These are phyloP conservation scores for Xylaria bambusicola DNA, from an alignment of 495 filamentous ascomycete species.

Conservation along the genomic window DNA sequence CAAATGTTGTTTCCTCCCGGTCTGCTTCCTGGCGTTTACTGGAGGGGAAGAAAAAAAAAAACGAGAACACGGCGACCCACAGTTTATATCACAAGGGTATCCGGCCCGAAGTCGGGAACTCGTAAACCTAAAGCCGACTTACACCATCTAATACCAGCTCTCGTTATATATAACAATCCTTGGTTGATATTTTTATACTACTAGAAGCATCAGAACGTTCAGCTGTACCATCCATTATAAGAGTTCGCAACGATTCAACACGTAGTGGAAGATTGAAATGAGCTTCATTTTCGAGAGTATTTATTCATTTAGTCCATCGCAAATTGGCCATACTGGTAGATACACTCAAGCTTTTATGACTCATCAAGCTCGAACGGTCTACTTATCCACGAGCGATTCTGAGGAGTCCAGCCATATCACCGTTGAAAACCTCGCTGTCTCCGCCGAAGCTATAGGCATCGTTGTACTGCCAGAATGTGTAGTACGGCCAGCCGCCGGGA, in stretches of 20 bases:
- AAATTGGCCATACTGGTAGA: neutral
- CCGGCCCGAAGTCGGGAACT: slow-evolving; percentile 5
- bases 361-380: neutral
- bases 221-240: too few species aligned
- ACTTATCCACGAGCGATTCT: slow-evolving; percentile 15
- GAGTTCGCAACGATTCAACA: too few species aligned
- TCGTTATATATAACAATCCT: too few species aligned
- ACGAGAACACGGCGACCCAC: neutral
- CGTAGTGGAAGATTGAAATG: too few species aligned
- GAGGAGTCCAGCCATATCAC: slow-evolving; percentile 26
- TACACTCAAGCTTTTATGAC: too few species aligned
- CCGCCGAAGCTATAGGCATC: slow-evolving; percentile 51
- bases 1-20: neutral
- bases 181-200: too few species aligned
- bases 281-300: too few species aligned
- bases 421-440: slow-evolving; percentile 57
- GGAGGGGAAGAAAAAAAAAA: too few species aligned
- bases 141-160: too few species aligned
- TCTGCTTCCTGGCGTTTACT: neutral
- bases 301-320: neutral
- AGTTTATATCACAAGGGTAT: slow-evolving; percentile 1
- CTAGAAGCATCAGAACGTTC: too few species aligned
- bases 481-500: slow-evolving; percentile 60
- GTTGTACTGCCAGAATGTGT: slow-evolving; percentile 64
- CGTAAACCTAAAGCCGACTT: too few species aligned